phyloP scores from a whole-genome alignment of 2,329 filamentous ascomycete species.

The Mycosphaerella sp. region DNA sequence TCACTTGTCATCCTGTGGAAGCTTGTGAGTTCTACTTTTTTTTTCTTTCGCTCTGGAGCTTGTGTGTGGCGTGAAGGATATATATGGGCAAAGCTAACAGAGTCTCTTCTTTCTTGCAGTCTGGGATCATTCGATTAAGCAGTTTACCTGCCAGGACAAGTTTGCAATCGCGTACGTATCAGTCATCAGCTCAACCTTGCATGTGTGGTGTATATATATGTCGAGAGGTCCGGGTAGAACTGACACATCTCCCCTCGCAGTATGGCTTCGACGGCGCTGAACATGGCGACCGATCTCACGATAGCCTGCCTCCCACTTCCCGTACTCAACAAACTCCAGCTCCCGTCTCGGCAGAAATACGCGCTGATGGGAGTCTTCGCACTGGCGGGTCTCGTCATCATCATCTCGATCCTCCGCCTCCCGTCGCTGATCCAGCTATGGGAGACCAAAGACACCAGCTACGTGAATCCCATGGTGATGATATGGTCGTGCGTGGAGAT shows the following conservation, averaged over 20 bases:
- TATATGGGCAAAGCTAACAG: slow-evolving; percentile 29
- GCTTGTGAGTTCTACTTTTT: slow-evolving; percentile 24
- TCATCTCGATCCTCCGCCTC: slow-evolving; percentile 32
- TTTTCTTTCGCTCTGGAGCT: no score
- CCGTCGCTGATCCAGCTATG: slow-evolving; percentile 26
- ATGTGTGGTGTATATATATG: no score
- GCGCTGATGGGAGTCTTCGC: slow-evolving; percentile 34
- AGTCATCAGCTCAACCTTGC: no score
- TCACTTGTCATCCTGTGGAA: slow-evolving; percentile 39
- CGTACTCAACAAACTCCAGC: slow-evolving; percentile 30
- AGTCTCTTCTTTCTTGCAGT: slow-evolving; percentile 23
- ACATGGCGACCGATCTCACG: slow-evolving; percentile 35
- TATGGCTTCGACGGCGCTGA: slow-evolving; percentile 34
- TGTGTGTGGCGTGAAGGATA: no score
- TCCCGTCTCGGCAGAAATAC: slow-evolving; percentile 30
- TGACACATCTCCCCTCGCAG: neutral
- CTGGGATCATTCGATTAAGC: slow-evolving; percentile 11
- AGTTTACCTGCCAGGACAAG: slow-evolving; percentile 9
- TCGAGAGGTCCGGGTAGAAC: no score
- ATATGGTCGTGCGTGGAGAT: slow-evolving; percentile 34
- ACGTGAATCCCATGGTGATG: slow-evolving; percentile 29
- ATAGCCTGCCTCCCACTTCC: slow-evolving; percentile 34
- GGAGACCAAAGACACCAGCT: slow-evolving; percentile 25
- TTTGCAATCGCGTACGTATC: slow-evolving; percentile 16
- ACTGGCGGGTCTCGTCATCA: slow-evolving; percentile 31